phyloP scores from a whole-genome alignment of 208 protist genomes.

The Trypanosoma avium region DNA sequence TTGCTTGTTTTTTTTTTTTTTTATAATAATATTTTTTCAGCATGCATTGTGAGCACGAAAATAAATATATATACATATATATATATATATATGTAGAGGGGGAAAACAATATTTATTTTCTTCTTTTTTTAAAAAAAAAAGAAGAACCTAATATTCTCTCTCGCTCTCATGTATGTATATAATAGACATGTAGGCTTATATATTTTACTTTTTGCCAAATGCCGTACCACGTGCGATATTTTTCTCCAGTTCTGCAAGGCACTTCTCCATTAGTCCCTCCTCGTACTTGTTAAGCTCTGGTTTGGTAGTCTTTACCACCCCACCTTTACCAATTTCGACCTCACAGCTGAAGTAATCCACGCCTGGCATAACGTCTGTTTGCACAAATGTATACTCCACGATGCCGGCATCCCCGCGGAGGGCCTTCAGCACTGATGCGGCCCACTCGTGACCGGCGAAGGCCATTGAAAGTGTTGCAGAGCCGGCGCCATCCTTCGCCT shows the following conservation, averaged over 20 bases:
- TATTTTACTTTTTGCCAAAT: constrained; percentile 14
- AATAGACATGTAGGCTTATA: no score
- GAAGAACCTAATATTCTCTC: no score
- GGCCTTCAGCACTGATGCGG: constrained; percentile 59
- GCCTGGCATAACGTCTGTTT: constrained; percentile 53
- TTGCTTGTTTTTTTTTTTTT: no score
- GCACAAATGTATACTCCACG: constrained; percentile 68
- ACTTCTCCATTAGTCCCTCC: constrained; percentile 71
- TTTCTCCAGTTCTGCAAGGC: constrained; percentile 77
- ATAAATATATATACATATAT: no score
- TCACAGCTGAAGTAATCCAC: constrained; percentile 74
- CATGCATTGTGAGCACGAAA: no score
- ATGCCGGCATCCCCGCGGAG: constrained; percentile 61
- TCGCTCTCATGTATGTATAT: no score
- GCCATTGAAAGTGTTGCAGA: constrained; percentile 84
- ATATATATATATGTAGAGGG: no score
- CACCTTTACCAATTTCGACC: constrained; percentile 74
- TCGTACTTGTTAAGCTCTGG: constrained; percentile 60
- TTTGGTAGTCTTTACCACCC: constrained; percentile 40
- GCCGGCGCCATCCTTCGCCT: constrained; percentile 83
- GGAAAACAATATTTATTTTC: no score
- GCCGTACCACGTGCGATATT: constrained; percentile 54
- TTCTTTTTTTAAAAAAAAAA: constrained; percentile 13
- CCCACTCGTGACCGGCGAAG: constrained; percentile 63
- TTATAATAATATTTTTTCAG: no score